A percentile compares a stretch with the other conserved stretches of the same genome.
Conservation (phyloP, 768 basidiomycete species). For the Russula virescens region DNA sequence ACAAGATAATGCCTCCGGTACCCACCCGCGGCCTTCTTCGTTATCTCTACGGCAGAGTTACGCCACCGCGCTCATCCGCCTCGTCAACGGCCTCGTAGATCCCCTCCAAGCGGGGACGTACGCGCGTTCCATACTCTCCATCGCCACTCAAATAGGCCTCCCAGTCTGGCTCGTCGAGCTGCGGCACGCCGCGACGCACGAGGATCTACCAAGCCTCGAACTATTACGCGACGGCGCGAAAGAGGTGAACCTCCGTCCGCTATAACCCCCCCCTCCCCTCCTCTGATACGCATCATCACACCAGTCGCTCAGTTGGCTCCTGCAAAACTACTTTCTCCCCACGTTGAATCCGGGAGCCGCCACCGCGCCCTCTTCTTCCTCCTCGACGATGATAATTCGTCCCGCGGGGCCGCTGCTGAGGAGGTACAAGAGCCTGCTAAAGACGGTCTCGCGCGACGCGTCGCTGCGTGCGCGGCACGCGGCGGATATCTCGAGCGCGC, state of each 20-base stretch:
- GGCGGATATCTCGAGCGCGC: constrained; percentile 41
- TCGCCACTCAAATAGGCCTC: constrained; percentile 80
- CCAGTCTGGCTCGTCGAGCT: constrained; percentile 89
- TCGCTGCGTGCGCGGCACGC: constrained; percentile 51
- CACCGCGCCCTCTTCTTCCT: background rate
- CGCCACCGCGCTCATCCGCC: constrained; percentile 73
- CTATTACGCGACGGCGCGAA: constrained; percentile 69
- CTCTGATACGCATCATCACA: background rate
- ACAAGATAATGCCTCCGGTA: constrained; percentile 41
- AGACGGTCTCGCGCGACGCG: constrained; percentile 56
- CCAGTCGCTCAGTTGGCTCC: constrained; percentile 84
- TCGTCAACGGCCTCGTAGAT: constrained; percentile 95
- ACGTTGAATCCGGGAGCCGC: constrained; percentile 49
- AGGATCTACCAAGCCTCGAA: constrained; percentile 82
- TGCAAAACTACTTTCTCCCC: constrained; percentile 80
- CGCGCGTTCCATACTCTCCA: constrained; percentile 84
- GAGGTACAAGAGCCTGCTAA: constrained; percentile 65
- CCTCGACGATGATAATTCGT: constrained; percentile 32
- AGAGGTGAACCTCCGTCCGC: constrained; percentile 43
- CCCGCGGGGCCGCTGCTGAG: constrained; percentile 64
- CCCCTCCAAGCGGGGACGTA: constrained; percentile 85
- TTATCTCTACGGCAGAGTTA: constrained; percentile 70
- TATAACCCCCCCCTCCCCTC: background rate
- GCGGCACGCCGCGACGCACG: constrained; percentile 93
- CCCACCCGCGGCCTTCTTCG: constrained; percentile 29